Conservation (phyloP, 2,329 filamentous ascomycete species). For the Akanthomyces uredinophilus region DNA sequence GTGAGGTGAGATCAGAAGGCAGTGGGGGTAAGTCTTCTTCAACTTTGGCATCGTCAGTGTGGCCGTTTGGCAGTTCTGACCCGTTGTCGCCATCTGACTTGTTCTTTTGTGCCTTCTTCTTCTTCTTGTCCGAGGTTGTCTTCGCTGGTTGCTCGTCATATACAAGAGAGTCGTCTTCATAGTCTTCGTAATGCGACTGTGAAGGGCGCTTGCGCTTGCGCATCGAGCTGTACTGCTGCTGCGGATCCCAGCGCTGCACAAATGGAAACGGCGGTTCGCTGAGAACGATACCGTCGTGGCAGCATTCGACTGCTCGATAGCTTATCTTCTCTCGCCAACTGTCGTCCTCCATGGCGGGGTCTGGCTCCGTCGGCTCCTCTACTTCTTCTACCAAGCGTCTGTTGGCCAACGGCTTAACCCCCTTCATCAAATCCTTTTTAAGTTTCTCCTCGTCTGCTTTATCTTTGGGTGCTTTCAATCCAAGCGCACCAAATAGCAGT, state of each 20-base stretch:
- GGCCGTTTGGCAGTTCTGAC: not conserved
- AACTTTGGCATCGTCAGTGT: constrained; percentile 27
- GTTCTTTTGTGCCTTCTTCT: constrained; percentile 35
- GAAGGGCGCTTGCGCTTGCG: constrained; percentile 46
- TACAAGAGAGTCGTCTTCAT: constrained; percentile 23
- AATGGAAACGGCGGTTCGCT: constrained; percentile 85
- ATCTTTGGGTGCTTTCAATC: constrained; percentile 61
- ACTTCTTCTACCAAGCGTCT: constrained; percentile 25
- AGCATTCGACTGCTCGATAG: constrained; percentile 79
- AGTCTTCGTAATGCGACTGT: constrained; percentile 28
- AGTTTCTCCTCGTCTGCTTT: constrained; percentile 63
- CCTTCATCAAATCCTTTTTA: constrained; percentile 53
- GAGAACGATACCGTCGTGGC: constrained; percentile 61
- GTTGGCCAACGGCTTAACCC: constrained; percentile 39
- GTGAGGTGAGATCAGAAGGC: constrained; percentile 49
- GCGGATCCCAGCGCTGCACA: constrained; percentile 79
- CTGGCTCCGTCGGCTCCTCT: constrained; percentile 14
- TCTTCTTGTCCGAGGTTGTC: constrained; percentile 12
- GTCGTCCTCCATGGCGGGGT: constrained; percentile 40
- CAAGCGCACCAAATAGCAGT: constrained; percentile 67
- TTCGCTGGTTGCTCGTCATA: constrained; percentile 1
- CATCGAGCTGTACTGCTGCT: constrained; percentile 49
- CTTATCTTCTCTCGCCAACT: constrained; percentile 71
- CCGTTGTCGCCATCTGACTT: constrained; percentile 17
- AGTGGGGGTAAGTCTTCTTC: constrained; percentile 58